Percentiles rank a stretch among this genome's conserved stretches.
phyloP scores from a whole-genome alignment of 768 basidiomycete species.

The Lanmaoa rubissima region DNA sequence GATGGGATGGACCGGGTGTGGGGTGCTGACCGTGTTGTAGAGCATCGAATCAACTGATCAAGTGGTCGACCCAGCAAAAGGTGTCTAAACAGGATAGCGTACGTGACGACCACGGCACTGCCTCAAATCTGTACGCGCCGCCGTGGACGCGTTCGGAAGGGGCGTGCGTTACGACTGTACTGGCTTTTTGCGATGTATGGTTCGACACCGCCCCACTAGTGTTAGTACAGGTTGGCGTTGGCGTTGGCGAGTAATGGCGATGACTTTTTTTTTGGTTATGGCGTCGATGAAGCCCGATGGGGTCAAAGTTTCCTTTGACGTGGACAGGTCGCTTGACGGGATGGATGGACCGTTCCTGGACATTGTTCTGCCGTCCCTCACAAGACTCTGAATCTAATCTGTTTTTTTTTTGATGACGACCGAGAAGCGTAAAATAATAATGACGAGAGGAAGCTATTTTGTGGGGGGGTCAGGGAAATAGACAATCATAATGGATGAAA shows the following conservation, averaged over 20 bases:
- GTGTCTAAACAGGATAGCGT: slow-evolving; percentile 9
- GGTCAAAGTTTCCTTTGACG: not conserved
- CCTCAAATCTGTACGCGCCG: not conserved
- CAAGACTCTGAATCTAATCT: slow-evolving; percentile 8
- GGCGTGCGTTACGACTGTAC: not conserved
- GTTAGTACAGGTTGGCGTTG: not conserved
- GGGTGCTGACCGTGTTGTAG: no score
- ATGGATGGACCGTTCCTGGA: slow-evolving; percentile 9
- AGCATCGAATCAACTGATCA: slow-evolving; percentile 9
- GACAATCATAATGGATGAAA: not conserved
- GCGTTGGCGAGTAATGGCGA: not conserved
- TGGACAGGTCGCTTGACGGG: not conserved
- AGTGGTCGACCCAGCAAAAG: slow-evolving; percentile 2
- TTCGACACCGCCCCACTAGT: not conserved
- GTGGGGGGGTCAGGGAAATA: not conserved
- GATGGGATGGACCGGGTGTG: not conserved
- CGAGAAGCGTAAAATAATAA: slow-evolving; percentile 9
- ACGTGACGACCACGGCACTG: not conserved
- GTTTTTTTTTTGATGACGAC: not conserved
- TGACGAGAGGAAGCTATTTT: slow-evolving; percentile 3
- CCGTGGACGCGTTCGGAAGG: no score
- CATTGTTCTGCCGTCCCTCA: slow-evolving; percentile 2
- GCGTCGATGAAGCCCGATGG: not conserved
- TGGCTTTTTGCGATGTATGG: not conserved
- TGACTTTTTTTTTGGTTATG: not conserved